phyloP scores from a whole-genome alignment of 2,329 filamentous ascomycete species.

The Cordyceps javanica region DNA sequence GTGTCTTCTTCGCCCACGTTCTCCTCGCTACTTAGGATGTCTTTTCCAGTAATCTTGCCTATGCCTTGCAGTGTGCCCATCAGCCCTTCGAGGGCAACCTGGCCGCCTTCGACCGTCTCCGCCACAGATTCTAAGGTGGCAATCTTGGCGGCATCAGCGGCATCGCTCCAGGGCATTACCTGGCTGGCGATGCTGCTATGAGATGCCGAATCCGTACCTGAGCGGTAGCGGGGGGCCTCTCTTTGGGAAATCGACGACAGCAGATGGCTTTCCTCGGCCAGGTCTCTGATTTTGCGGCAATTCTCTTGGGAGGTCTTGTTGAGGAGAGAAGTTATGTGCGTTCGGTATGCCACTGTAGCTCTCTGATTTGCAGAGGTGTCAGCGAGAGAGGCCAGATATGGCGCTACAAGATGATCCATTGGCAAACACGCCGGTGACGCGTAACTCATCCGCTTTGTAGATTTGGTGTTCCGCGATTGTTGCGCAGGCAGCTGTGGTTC shows the following conservation, averaged over 20 bases:
- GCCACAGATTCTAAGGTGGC: constrained; percentile 51
- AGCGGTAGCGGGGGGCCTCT: constrained; percentile 33
- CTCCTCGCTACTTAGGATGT: constrained; percentile 20
- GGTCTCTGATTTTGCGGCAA: constrained; percentile 43
- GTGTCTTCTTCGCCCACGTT: constrained; percentile 18
- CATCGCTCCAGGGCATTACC: constrained; percentile 53
- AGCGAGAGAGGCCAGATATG: constrained; percentile 50
- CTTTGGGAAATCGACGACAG: constrained; percentile 44
- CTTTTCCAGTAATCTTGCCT: constrained; percentile 39
- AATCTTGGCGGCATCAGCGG: constrained; percentile 55
- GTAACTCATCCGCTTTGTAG: constrained; percentile 9
- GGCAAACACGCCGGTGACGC: constrained; percentile 14
- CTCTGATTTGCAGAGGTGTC: constrained; percentile 51
- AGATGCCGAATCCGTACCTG: constrained; percentile 32
- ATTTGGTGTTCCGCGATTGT: constrained; percentile 13
- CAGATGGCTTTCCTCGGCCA: constrained; percentile 58
- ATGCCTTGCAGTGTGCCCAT: constrained; percentile 44
- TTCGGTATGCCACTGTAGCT: constrained; percentile 50
- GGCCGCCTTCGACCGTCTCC: constrained; percentile 54
- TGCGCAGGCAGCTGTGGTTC: constrained; percentile 23
- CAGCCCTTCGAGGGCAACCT: constrained; percentile 48
- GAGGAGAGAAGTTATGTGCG: constrained; percentile 46
- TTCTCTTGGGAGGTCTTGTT: constrained; percentile 45
- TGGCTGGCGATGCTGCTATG: constrained; percentile 35
- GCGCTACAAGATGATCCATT: constrained; percentile 42